Conservation (phyloP, 306 rosid genomes). For the Acacia crassicarpa region DNA sequence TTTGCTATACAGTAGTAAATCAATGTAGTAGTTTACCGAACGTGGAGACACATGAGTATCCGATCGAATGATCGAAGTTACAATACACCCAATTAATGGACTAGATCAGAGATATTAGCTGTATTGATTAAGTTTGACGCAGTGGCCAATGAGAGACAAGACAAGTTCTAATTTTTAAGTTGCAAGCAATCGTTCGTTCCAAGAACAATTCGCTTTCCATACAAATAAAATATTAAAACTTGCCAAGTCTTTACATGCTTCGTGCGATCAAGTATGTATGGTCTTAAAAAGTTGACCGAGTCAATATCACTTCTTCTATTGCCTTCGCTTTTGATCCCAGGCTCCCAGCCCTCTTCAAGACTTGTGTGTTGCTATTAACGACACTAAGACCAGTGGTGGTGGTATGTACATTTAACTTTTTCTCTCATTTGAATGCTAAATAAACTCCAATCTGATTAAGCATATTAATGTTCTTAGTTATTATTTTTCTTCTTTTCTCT, state of each 20-base stretch:
- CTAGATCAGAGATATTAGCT: background rate
- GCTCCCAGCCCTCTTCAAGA: constrained; percentile 28
- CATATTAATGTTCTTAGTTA: no score
- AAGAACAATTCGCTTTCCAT: background rate
- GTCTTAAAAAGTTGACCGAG: background rate
- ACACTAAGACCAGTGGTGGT: background rate
- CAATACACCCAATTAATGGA: background rate
- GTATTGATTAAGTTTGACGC: background rate
- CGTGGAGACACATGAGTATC: background rate
- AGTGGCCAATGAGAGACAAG: background rate
- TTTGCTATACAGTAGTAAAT: no score
- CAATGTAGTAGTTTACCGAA: no score
- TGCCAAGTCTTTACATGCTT: background rate
- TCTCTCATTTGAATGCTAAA: no score
- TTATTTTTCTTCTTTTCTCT: background rate
- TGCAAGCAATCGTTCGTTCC: background rate
- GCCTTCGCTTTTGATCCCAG: constrained; percentile 40
- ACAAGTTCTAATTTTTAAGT: background rate
- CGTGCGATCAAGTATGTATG: background rate
- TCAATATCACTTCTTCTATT: background rate
- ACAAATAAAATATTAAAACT: no score
- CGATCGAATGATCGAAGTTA: background rate
- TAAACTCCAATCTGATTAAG: no score
- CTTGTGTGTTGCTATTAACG: constrained; percentile 20
- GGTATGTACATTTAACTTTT: background rate